Evolutionary conservation across 2,329 filamentous ascomycete species (phyloP).

Genomic region (Fusarium secorum): DNA sequence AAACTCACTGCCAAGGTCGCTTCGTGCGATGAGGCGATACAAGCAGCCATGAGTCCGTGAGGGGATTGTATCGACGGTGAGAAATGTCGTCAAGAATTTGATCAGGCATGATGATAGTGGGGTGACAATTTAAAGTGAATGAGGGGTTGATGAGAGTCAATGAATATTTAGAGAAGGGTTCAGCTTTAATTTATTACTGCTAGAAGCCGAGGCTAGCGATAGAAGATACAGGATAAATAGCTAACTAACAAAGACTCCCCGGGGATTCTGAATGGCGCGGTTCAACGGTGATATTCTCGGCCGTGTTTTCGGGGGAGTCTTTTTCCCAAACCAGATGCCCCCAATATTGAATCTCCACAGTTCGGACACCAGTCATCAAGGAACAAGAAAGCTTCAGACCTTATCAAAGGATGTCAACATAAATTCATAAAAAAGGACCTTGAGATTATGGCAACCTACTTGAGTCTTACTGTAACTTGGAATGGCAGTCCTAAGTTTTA

Average conservation of each 20-base stretch:
- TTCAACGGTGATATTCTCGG: slow-evolving; percentile 37
- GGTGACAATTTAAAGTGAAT: slow-evolving; percentile 19
- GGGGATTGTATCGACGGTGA: slow-evolving; percentile 90
- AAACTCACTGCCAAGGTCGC: slow-evolving; percentile 92
- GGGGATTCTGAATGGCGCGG: slow-evolving; percentile 34
- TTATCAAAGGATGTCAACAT: neutral
- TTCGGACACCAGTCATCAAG: neutral
- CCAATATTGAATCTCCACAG: neutral
- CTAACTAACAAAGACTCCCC: slow-evolving; percentile 1
- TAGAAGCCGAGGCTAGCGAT: neutral
- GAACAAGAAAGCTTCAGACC: neutral
- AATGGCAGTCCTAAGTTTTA: neutral
- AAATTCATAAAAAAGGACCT: neutral
- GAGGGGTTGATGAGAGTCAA: neutral
- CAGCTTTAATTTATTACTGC: slow-evolving; percentile 11
- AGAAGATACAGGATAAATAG: slow-evolving; percentile 16
- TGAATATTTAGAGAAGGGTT: neutral
- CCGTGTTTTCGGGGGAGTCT: slow-evolving; percentile 37
- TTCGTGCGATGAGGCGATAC: slow-evolving; percentile 97
- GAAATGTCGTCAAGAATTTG: slow-evolving; percentile 93
- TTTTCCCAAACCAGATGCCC: neutral
- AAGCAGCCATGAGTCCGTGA: slow-evolving; percentile 89
- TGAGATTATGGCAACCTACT: neutral
- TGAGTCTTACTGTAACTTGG: neutral
- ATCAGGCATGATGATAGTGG: slow-evolving; percentile 66